Base-by-base conservation (phyloP, 257 asterid species). In the Solanum raphanifolium region DNA sequence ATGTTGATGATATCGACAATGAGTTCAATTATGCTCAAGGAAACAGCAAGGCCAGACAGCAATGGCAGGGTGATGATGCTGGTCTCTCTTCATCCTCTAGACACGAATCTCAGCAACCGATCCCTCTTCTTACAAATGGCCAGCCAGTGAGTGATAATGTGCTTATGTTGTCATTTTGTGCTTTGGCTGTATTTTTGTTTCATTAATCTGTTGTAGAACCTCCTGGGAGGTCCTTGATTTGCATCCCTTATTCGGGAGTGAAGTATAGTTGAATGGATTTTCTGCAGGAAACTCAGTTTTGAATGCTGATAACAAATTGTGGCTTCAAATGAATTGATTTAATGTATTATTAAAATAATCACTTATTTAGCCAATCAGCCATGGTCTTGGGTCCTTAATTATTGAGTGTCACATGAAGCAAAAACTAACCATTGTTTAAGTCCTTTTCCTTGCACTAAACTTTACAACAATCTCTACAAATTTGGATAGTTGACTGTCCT, bases 121-220 rank as follows among this genome's bases (percentile, higher is more conserved):
- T 96, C 75, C 98, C 97, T 43, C 98, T 94, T 88, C 99, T 95
- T 88, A 96, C 98, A 34, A 91, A 94, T 90, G 98, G 98, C 86
- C 98, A 92, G 87, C 90, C 90, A 29, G 99, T 95, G 92, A 89
- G 98, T 92, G 88, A 73, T 79, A 43, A 79, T 55, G 23, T 78
- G 85, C 39, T 52, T 85, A 73, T 31, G 25, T 38, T 39, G 86
- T 82, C 69, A 31, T 82, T 82, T 82, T 29, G 69, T 79, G 43
- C 29, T 48, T 82, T 48, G 41, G 27, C 85, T 46, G 85, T 48
- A 29, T 48, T 46, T 82, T 29, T 82, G 43, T 82, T 82, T 82
- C 43, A 48, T 48, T 82, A 46, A 52, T 48, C 41, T 82, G 29
- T 29, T 82, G 86, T 29, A 79, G 60, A 78, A 78, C 62, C 60